These are phyloP conservation scores for Colletotrichum karsti DNA, from an alignment of 2,329 filamentous ascomycete species.

Conservation along the genomic window DNA sequence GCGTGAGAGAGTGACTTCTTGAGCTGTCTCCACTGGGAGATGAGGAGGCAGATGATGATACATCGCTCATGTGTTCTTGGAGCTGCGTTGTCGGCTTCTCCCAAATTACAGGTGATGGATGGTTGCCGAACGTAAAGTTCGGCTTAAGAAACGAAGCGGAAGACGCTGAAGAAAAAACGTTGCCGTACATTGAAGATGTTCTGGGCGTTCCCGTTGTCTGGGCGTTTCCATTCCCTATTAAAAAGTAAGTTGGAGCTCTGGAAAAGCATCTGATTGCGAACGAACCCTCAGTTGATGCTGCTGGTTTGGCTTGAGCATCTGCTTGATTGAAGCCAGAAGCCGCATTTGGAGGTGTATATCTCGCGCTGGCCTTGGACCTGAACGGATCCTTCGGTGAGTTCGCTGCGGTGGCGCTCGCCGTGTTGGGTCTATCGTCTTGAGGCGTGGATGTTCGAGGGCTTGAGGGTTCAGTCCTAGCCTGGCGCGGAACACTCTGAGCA, in stretches of 20 bases:
- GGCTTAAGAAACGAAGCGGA: slow-evolving; percentile 3
- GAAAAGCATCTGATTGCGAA: background rate
- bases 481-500: slow-evolving; percentile 40
- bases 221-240: background rate
- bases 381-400: slow-evolving; percentile 26
- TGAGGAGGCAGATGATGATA: background rate
- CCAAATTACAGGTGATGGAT: background rate
- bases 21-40: slow-evolving; percentile 30
- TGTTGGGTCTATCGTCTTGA: slow-evolving; percentile 20
- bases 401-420: slow-evolving; percentile 15
- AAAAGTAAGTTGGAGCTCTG: background rate
- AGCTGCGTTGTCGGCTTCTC: background rate
- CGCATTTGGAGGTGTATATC: slow-evolving; percentile 28
- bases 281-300: background rate
- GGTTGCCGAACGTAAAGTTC: background rate
- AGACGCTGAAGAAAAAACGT: slow-evolving; percentile 29
- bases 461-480: slow-evolving; percentile 19
- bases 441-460: slow-evolving; percentile 21
- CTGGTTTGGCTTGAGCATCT: background rate
- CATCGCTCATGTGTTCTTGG: background rate
- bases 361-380: slow-evolving; percentile 27
- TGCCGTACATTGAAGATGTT: slow-evolving; percentile 58
- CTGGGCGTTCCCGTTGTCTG: slow-evolving; percentile 33
- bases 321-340: slow-evolving; percentile 1
- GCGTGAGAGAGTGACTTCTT: slow-evolving; percentile 36